A percentile compares a stretch with the other conserved stretches of the same genome.
Conservation (phyloP, 2,329 filamentous ascomycete species). For the Eurotiales sp. region DNA sequence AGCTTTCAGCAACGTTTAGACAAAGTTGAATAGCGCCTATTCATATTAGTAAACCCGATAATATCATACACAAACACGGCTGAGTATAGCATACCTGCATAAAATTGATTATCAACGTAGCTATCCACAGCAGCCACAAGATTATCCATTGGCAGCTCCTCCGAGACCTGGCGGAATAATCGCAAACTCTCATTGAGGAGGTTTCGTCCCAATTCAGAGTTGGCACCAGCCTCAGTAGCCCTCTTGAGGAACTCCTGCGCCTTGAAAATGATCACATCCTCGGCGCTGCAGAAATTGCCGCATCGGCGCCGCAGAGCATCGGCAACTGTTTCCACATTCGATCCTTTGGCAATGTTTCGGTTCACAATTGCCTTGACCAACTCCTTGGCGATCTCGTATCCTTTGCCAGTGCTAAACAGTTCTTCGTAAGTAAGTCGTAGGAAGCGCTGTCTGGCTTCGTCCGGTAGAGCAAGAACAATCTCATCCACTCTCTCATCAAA, state of each 20-base stretch:
- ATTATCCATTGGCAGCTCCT: slow-evolving; percentile 75
- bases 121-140: slow-evolving; percentile 72
- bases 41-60: background rate
- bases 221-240: slow-evolving; percentile 71
- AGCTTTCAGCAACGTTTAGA: slow-evolving; percentile 75
- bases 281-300: slow-evolving; percentile 94
- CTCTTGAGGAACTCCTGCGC: slow-evolving; percentile 92
- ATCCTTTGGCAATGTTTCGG: slow-evolving; percentile 92
- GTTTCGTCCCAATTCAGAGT: slow-evolving; percentile 71
- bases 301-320: slow-evolving; percentile 89
- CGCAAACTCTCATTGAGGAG: slow-evolving; percentile 84
- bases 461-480: slow-evolving; percentile 73
- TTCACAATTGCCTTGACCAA: slow-evolving; percentile 98
- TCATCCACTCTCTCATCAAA: slow-evolving; percentile 92
- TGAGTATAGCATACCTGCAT: slow-evolving; percentile 55
- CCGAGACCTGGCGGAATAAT: slow-evolving; percentile 84
- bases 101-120: slow-evolving; percentile 81
- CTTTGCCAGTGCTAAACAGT: slow-evolving; percentile 73
- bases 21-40: slow-evolving; percentile 78
- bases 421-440: slow-evolving; percentile 79
- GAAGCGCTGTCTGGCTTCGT: slow-evolving; percentile 64
- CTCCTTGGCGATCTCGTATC: slow-evolving; percentile 86
- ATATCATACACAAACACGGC: background rate
- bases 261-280: slow-evolving; percentile 98
- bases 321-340: slow-evolving; percentile 94